Evolutionary conservation across 2,329 filamentous ascomycete species (phyloP).

Genomic region (Scedosporium boydii): DNA sequence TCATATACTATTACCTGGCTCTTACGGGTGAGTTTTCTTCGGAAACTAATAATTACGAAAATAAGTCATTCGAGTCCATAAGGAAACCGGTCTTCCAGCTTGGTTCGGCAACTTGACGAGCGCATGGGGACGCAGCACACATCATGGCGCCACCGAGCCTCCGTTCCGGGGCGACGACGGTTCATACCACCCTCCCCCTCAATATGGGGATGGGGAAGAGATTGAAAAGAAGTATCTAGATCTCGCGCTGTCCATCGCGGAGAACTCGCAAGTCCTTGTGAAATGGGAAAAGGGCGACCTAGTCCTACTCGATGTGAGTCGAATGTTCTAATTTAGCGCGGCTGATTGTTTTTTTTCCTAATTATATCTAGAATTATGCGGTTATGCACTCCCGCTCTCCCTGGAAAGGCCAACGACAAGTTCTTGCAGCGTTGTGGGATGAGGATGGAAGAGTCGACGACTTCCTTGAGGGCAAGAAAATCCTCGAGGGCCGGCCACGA

Average conservation of each 20-base stretch:
- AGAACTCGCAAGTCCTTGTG: too few species aligned
- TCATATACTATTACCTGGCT: too few species aligned
- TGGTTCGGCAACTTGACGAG: slow-evolving; percentile 26
- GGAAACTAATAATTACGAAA: too few species aligned
- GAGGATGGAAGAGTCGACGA: slow-evolving; percentile 6
- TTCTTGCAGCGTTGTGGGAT: slow-evolving; percentile 23
- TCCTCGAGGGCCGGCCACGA: too few species aligned
- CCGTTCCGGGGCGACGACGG: slow-evolving; percentile 21
- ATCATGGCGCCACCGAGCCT: slow-evolving; percentile 21
- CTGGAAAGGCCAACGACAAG: slow-evolving; percentile 20
- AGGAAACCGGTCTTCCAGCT: slow-evolving; percentile 15
- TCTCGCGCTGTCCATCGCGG: too few species aligned
- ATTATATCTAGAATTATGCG: slow-evolving; percentile 19
- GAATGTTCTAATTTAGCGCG: too few species aligned
- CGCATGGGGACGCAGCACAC: slow-evolving; percentile 22
- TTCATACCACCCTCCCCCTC: slow-evolving; percentile 23
- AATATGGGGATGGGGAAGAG: slow-evolving; percentile 18
- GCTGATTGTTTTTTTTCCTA: too few species aligned
- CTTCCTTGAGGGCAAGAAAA: too few species aligned
- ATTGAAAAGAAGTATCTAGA: too few species aligned
- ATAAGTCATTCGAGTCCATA: slow-evolving; percentile 20
- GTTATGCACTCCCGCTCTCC: slow-evolving; percentile 21
- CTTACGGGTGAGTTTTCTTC: too few species aligned
- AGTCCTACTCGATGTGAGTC: too few species aligned
- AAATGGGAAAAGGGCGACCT: too few species aligned